Evolutionary conservation across 2,329 filamentous ascomycete species (phyloP).

Genomic region (Ophiostoma australiae): DNA sequence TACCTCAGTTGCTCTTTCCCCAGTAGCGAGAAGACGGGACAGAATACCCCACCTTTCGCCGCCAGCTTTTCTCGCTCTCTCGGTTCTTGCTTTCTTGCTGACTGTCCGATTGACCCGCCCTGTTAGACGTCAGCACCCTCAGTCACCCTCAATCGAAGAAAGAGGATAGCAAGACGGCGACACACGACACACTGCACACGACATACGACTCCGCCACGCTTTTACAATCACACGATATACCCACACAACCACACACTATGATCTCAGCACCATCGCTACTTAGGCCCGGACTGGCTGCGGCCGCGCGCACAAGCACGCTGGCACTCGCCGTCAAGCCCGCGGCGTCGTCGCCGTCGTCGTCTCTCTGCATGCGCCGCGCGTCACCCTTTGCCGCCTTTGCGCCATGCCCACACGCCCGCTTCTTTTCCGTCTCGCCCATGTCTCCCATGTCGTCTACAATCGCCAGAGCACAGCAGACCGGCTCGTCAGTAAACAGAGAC

Average conservation of each 20-base stretch:
- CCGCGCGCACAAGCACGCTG: slow-evolving; percentile 15
- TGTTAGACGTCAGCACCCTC: background rate
- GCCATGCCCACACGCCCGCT: slow-evolving; percentile 4
- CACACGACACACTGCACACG: background rate
- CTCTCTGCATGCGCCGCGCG: background rate
- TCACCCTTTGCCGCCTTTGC: background rate
- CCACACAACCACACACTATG: background rate
- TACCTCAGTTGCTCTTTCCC: background rate
- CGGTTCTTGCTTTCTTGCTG: background rate
- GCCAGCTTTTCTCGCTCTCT: background rate
- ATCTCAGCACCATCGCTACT: slow-evolving; percentile 24
- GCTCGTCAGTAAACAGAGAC: slow-evolving; percentile 24
- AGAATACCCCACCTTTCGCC: background rate
- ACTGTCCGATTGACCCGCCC: background rate
- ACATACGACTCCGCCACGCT: background rate
- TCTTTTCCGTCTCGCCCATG: background rate
- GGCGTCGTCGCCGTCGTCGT: background rate
- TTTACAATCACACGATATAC: background rate
- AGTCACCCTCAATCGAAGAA: background rate
- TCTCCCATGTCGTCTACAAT: background rate
- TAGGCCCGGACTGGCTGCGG: slow-evolving; percentile 23
- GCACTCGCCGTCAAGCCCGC: background rate
- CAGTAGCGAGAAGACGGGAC: background rate
- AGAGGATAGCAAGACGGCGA: background rate
- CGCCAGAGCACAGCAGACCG: slow-evolving; percentile 4